Base-by-base conservation (phyloP, 768 basidiomycete genomes). In the Cystofilobasidium ferigula region DNA sequence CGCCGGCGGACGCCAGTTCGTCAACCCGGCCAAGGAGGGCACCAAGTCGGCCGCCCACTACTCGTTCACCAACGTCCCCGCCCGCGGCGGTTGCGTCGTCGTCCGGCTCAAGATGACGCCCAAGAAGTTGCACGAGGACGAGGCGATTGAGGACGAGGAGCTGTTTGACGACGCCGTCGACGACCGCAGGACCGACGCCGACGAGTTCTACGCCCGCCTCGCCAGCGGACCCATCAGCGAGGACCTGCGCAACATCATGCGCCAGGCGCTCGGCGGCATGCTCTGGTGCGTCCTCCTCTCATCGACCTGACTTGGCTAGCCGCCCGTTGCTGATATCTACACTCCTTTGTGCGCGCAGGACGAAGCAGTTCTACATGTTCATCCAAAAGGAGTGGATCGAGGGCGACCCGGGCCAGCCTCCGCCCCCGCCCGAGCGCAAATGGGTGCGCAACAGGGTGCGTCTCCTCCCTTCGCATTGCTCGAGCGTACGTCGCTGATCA, bases 31-130 rank as follows among this genome's bases (percentile, higher is more conserved):
- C 26, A 82, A 85, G 75, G 82, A 78, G 56, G 95, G 95, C 32
- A 98, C 95, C 54, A 99, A 99, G 75, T 83, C 86, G 36, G 95
- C 84, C 1, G 93, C 90, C 10, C 93, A 99, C 74, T 99, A 97
- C 75, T 76, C 78, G 32, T 98, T 99, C 77, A 75, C 77, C 26
- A 80, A 89, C 73, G 92, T 99, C 1, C 95, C 95, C 6, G 86
- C 85, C 20, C 81, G 84, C 61, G 95, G 93, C 36, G 95, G 95
- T 10, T 95, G 92, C 76, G 90, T 87, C 1, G 93, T 97, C 64
- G 93, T 94, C 2, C 85, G 95, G 42, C 78, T 97, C 68, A 97
- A 94, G 79, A 80, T 99, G 69, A 97, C 94, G 0, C 86, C 88
- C 6, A 78, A 79, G 42, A 81, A 84, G 5, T 80, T 86, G 16